Evolutionary conservation across 306 rosid genomes (phyloP), one percentile per base, ranked within the genome.

Genomic region (Prunus kanzakura): DNA sequence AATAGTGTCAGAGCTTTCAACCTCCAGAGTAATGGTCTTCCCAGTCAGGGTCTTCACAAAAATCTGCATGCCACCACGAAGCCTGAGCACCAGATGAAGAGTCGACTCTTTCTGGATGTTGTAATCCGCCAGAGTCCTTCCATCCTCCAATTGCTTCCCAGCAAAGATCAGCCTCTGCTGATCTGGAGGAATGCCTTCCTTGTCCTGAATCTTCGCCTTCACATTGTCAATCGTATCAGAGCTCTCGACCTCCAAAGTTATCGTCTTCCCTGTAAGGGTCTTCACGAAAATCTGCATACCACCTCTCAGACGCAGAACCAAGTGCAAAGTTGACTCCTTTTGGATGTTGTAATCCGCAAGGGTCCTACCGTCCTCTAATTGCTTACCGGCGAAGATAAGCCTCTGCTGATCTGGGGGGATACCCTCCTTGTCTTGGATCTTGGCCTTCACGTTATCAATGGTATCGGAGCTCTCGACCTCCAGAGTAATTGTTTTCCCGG

Each of bases 81-180:
- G 47, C 11, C 79, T 47, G 25, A 79, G 70, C 64, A 73, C 79
- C 45, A 83, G 41, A 22, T 83, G 86, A 4, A 86, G 81, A 10
- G 87, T 77, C 0, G 86, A 82, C 62, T 87, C 91, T 76, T 87
- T 85, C 82, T 87, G 84, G 8, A 87, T 84, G 27, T 85, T 84
- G 69, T 85, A 87, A 58, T 87, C 91, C 1, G 87, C 87, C 1
- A 87, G 84, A 3, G 88, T 87, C 0, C 84, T 43, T 0, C 86
- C 87, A 0, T 83, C 89, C 77, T 86, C 87, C 18, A 86, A 58
- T n/a, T 86, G 87, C 35, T 86, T 86, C 1, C 86, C 89, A 0
- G 86, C 87, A 18, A 83, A 86, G 77, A 86, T 86, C 10, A 82
- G 56, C n/a, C 88, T 61, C 58, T 85, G 88, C 57, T 85, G 84